Conservation (phyloP, 257 asterid genomes). For the Oldenlandia corymbosa region DNA sequence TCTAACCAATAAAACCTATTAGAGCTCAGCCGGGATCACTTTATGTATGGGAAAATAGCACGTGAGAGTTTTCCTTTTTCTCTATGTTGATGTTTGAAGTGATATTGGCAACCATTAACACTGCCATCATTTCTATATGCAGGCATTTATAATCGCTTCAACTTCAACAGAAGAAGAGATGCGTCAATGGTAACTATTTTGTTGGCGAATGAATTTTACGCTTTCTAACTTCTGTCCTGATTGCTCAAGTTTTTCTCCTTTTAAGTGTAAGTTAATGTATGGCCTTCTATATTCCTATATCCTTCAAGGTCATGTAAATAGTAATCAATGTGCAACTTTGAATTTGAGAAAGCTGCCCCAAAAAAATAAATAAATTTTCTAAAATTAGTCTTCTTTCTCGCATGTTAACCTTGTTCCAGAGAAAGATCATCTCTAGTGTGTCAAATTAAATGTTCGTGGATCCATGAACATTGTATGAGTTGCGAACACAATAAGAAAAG, state of each 20-base stretch:
- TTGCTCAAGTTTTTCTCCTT: not conserved
- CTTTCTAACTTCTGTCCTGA: not conserved
- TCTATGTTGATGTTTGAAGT: not conserved
- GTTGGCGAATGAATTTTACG: not conserved
- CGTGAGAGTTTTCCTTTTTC: not conserved
- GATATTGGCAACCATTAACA: not conserved
- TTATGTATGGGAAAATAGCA: not conserved
- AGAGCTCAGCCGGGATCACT: not conserved
- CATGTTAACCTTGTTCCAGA: not conserved
- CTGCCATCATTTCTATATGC: constrained; percentile 5
- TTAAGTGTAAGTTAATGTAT: not conserved
- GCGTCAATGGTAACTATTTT: constrained; percentile 34
- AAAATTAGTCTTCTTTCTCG: not conserved
- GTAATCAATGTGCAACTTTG: not conserved
- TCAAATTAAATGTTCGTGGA: not conserved
- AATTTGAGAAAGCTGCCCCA: not conserved
- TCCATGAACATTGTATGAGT: not conserved
- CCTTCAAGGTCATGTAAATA: not conserved
- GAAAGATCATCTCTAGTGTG: not conserved
- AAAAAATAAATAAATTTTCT: not conserved
- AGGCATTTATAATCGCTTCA: constrained; percentile 52
- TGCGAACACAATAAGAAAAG: not conserved
- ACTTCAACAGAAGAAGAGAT: constrained; percentile 38
- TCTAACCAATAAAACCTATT: not conserved
- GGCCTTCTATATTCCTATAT: not conserved